Evolutionary conservation across 1,284 basidiomycete species (phyloP), one percentile per base, ranked within the genome.

Genomic region (Singerocomus inundabilis): DNA sequence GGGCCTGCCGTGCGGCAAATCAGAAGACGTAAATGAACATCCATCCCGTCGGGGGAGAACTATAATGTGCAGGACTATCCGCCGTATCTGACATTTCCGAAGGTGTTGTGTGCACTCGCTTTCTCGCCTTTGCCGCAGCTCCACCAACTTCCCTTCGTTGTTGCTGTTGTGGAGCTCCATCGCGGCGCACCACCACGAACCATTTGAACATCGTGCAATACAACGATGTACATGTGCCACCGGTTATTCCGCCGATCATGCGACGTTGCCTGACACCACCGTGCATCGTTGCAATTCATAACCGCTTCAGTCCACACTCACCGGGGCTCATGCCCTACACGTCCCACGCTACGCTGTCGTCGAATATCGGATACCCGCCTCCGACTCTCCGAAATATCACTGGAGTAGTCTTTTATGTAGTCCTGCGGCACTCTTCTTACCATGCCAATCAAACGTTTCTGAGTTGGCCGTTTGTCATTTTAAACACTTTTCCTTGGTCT

Each of bases 401-500:
- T 28, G 16, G 26, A 21, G 5, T 21, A 33, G 34, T 37, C 33
- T n/a, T 37, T 38, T 12, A 29, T 12, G n/a, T 30, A n/a, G n/a
- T n/a, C n/a, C n/a, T 31, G 28, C 15, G 18, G 30, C 39, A 32
- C 37, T 29, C 34, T 33, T 43, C 47, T 29, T 10, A 25, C 44
- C 62, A 63, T 49, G 50, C 59, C 51, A 44, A 57, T 57, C 46
- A 62, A 60, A 57, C 61, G 57, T 60, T 60, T 49, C 30, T 25
- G n/a, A 35, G 34, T 11, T 45, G 55, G 42, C 62, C 48, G 62
- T 58, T 46, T 12, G 37, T 60, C 59, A 44, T 52, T 48, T 62
- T 28, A 44, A 13, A n/a, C 5, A n/a, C n/a, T 30, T 24, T 44
- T 35, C 46, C 39, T 46, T 24, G 38, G 31, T 37, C 37, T 43